Evolutionary conservation across 371 early-diverging fungal species (phyloP), one percentile per base, ranked within the genome.

Genomic region (Dichotomocladium elegans): DNA sequence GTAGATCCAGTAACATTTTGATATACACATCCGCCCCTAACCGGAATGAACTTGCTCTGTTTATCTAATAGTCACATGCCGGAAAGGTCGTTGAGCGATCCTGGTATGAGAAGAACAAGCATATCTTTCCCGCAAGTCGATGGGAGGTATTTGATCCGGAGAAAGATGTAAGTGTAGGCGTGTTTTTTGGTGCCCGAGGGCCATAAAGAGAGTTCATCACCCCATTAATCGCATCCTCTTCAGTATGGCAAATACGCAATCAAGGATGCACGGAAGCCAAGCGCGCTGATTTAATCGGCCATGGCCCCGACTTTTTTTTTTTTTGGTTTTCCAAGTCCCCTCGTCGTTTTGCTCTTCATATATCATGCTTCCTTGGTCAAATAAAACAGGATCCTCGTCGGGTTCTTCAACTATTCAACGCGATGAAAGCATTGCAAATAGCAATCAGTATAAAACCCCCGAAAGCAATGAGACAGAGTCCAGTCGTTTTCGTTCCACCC

Each of bases 51-150:
- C n/a, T n/a, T n/a, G n/a, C n/a, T 22, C 35, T 17, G 21, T 34
- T 27, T 19, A 26, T 37, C 30, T 2, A 30, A 14, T 59, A 93
- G 82, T 89, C 94, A 15, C 97, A 96, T 62, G 95, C 95, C 0
- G 96, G 95, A 49, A 96, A 96, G 61, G 93, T 96, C 4, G 87
- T 94, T 15, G 93, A 96, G 68, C 77, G 94, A 26, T 61, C 86
- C 2, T 96, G 96, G 92, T 96, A 96, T 58, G 96, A 96, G 61
- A 86, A 90, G 53, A 94, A 96, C 67, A 96, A 95, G 72, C 97
- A 96, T 48, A 96, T 95, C 24, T 96, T 96, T 64, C 96, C 97
- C 4, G 93, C 95, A 0, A 89, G 86, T 40, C 85, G 96, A 43
- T 96, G 95, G 93, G 95, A 96, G 66, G 77, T 90, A 7, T 96